Evolutionary conservation across 805 yeast genomes (phyloP), one percentile per base, ranked within the genome.

Genomic region (Kurtzmaniella cleridarum): DNA sequence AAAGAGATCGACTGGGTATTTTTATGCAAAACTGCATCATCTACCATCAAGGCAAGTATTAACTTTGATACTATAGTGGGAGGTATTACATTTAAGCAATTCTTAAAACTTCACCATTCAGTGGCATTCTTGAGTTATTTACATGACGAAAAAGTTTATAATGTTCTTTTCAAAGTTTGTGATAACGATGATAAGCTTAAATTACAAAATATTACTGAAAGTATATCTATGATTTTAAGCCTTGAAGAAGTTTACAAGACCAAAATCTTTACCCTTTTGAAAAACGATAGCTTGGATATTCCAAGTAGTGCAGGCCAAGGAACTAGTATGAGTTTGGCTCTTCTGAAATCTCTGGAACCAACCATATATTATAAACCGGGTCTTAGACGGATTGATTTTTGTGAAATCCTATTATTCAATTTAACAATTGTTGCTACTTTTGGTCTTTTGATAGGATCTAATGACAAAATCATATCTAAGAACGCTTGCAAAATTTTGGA

Each of bases 391-490:
- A 20, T 20, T 11, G 73, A 84, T 3, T 84, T 85, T 47, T 79
- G 71, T 50, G 95, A 87, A 51, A 81, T 90, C 0, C 62, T 90
- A 7, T 60, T 85, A 17, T 78, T 80, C 56, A 76, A 84, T 44
- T 60, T 89, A n/a, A 76, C 88, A 0, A 62, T 84, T 8, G 71
- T 90, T 16, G 85, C 86, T 0, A 84, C 84, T 45, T 56, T 89
- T 33, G 84, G 93, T 0, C 60, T 89, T 13, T 87, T 86, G 51
- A 78, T 84, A 36, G 88, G 95, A 1, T 64, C 79, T 1, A 55
- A 70, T 3, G 68, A 78, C 41, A 44, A 61, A 8, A 49, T 60
- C 1, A 61, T 89, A 26, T 81, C 93, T 0, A 57, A 63, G 1
- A 53, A 60, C 3, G 66, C 91, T 0, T 55, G 89, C 13, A 53